Base-by-base conservation (phyloP, 306 rosid genomes). In the Inga laurina region DNA sequence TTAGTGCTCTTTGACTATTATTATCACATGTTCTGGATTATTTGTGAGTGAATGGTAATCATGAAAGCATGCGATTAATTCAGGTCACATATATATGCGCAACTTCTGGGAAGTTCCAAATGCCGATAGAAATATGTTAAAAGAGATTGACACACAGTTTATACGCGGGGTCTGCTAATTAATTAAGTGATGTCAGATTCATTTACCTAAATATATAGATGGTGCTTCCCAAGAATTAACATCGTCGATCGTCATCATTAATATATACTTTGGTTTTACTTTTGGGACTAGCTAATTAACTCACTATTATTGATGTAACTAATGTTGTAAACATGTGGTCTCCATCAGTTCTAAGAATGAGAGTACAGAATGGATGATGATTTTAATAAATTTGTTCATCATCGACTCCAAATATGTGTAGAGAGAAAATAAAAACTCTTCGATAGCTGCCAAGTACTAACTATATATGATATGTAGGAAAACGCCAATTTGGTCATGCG, bases 151-250 rank as follows among this genome's bases (percentile, higher is more conserved):
- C 41, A 66, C 41, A 39, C 72, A 14, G 45, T 66, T 66, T 71
- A 43, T 43, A 68, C 82, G 46, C 49, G 72, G 83, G 13, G 43
- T 59, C 80, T 71, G 83, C 72, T 59, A 39, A 39, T 39, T 39
- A 39, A 5, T 39, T 39, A 48, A 70, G 78, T 30, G 87, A 74
- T 30, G 89, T 59, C 56, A 32, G 62, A 78, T 62, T 9, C 91
- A 66, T 61, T 39, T 62, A 78, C 77, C 69, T 12, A 64, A 30
- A 4, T 30, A 4, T 64, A 21, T 7, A n/a, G 10, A 21, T 19
- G 35, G 18, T 24, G 68, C 68, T 61, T 43, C 35, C 21, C 7
- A 46, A 35, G 32, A 13, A 22, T 62, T 72, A 82, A 76, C 30
- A 41, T 34, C 15, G 5, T 49, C 10, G 10, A 57, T 56, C 21